Conservation (phyloP, 176 grass and related monocot genomes). For the Bolboschoenus planiculmis region DNA sequence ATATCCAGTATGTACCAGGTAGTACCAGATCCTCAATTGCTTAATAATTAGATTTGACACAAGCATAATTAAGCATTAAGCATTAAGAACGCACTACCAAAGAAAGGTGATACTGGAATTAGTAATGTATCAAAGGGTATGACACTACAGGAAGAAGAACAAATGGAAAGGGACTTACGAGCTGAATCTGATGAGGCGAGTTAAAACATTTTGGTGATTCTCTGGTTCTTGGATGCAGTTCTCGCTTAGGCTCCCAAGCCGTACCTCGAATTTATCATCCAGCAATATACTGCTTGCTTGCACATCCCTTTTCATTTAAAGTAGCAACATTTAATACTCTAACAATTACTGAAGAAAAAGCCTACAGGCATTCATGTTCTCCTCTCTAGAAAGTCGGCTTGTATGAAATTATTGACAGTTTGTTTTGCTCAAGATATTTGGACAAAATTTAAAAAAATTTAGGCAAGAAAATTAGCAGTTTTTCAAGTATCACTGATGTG, state of each 20-base stretch:
- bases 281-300: slow-evolving; percentile 92
- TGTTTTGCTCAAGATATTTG: background rate
- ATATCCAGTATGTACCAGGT: background rate
- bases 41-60: background rate
- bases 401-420: background rate
- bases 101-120: background rate
- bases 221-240: slow-evolving; percentile 80
- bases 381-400: background rate
- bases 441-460: background rate
- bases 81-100: slow-evolving; percentile 13
- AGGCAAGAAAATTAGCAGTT: background rate
- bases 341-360: background rate
- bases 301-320: slow-evolving; percentile 51
- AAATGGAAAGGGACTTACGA: slow-evolving; percentile 49
- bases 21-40: background rate
- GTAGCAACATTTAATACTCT: background rate
- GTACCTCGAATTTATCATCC: slow-evolving; percentile 93
- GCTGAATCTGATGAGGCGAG: slow-evolving; percentile 83
- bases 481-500: background rate
- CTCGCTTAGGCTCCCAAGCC: slow-evolving; percentile 72
- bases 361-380: background rate
- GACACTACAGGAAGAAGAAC: background rate
- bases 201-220: slow-evolving; percentile 76
- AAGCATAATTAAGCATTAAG: background rate
- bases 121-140: background rate